These are phyloP conservation scores for Penicillium longicatenatum DNA, from an alignment of 495 filamentous ascomycete species.

Conservation along the genomic window DNA sequence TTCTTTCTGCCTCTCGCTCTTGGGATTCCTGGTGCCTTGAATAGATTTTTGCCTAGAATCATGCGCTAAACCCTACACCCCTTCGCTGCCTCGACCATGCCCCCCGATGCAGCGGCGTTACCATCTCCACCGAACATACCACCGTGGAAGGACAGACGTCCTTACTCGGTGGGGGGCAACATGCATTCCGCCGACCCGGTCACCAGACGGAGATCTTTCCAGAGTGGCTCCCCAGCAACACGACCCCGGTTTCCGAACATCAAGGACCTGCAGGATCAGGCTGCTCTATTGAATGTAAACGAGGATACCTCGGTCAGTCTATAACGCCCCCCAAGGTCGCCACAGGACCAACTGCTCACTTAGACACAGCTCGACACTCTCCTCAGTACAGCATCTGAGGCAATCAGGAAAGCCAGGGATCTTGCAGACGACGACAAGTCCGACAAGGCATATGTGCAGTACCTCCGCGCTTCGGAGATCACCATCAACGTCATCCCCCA, in stretches of 20 bases:
- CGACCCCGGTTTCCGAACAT: conserved; percentile 64
- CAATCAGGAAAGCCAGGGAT: conserved; percentile 36
- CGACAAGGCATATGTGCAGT: conserved; percentile 74
- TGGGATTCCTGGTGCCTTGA: conserved; percentile 10
- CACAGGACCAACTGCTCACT: conserved; percentile 21
- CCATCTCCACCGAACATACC: conserved; percentile 41
- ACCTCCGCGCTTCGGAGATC: conserved; percentile 77
- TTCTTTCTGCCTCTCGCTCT: conserved; percentile 15
- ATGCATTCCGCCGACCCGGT: conserved; percentile 34
- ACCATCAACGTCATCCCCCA: conserved; percentile 71
- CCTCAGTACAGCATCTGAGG: conserved; percentile 37
- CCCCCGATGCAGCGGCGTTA: conserved; percentile 46
- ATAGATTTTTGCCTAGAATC: conserved; percentile 7
- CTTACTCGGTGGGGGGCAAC: conserved; percentile 32
- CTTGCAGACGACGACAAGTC: conserved; percentile 51
- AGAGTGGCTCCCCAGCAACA: conserved; percentile 24
- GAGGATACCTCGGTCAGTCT: conserved; percentile 44
- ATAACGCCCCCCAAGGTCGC: conserved; percentile 1
- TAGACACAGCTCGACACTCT: conserved; percentile 36
- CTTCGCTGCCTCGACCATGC: conserved; percentile 38
- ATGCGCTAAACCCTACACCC: conserved; percentile 30
- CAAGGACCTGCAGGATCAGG: conserved; percentile 66
- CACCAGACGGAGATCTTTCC: conserved; percentile 28
- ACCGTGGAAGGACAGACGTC: conserved; percentile 38
- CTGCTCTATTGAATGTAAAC: conserved; percentile 42